phyloP scores from a whole-genome alignment of 139 green algal species.

The Picochlorum costavermella region DNA sequence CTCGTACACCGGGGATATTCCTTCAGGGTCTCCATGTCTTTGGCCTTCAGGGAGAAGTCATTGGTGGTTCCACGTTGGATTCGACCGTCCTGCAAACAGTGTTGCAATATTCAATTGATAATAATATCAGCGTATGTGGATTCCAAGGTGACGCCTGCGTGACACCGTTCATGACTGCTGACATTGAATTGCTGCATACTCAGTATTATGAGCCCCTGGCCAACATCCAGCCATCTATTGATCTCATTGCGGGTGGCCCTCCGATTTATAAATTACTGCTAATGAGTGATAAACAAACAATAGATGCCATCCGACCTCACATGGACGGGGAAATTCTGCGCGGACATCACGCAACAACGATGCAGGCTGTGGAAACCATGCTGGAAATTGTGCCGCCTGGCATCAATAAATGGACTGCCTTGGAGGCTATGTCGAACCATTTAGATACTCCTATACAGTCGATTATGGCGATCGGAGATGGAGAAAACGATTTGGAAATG shows the following conservation, averaged over 20 bases:
- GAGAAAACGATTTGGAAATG: slow-evolving; percentile 72
- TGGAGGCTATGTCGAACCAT: slow-evolving; percentile 38
- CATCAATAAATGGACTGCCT: slow-evolving; percentile 73
- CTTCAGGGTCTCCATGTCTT: slow-evolving; percentile 74
- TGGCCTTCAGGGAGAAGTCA: slow-evolving; percentile 31
- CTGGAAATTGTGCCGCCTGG: slow-evolving; percentile 86
- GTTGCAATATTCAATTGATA: slow-evolving; percentile 38
- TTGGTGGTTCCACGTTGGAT: slow-evolving; percentile 32
- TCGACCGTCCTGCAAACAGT: slow-evolving; percentile 43
- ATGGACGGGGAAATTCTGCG: slow-evolving; percentile 28
- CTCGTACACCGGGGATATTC: slow-evolving; percentile 65
- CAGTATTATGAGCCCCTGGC: slow-evolving; percentile 80
- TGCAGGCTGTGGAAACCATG: slow-evolving; percentile 86
- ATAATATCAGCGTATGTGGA: slow-evolving; percentile 38
- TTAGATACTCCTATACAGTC: not conserved
- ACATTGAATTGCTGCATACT: slow-evolving; percentile 54
- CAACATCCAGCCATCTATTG: slow-evolving; percentile 27
- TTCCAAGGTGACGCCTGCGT: slow-evolving; percentile 85
- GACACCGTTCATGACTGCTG: slow-evolving; percentile 45
- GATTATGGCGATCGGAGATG: slow-evolving; percentile 88
- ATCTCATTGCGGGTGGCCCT: slow-evolving; percentile 35
- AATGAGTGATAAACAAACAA: slow-evolving; percentile 48
- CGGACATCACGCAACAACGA: slow-evolving; percentile 33
- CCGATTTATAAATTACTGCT: slow-evolving; percentile 80
- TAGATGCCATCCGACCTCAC: slow-evolving; percentile 48